These are phyloP conservation scores for Penicillium sp. DNA, from an alignment of 2,329 filamentous ascomycete species.

Conservation along the genomic window DNA sequence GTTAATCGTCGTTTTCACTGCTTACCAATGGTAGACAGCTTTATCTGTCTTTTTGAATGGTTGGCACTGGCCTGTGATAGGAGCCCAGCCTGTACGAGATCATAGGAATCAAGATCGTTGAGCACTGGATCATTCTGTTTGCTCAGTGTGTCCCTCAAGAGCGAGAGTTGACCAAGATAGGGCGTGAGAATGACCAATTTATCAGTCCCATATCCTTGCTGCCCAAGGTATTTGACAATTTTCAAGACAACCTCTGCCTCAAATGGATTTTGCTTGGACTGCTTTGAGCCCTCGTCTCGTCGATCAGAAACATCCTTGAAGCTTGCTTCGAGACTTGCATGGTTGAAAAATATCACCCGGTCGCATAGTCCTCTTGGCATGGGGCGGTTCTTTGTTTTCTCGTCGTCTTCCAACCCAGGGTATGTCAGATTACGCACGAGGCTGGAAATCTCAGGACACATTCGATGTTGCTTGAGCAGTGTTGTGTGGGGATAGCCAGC, in stretches of 20 bases:
- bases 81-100: slow-evolving; percentile 64
- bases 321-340: slow-evolving; percentile 56
- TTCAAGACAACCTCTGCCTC: slow-evolving; percentile 68
- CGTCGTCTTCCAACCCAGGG: slow-evolving; percentile 59
- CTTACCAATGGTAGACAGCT: slow-evolving; percentile 70
- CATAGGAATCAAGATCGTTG: slow-evolving; percentile 67
- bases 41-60: slow-evolving; percentile 54
- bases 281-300: slow-evolving; percentile 51
- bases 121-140: slow-evolving; percentile 64
- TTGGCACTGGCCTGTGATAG: slow-evolving; percentile 56
- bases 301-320: slow-evolving; percentile 49
- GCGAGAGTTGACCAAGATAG: slow-evolving; percentile 67
- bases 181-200: slow-evolving; percentile 70
- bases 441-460: slow-evolving; percentile 66
- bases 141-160: slow-evolving; percentile 56
- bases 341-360: slow-evolving; percentile 68
- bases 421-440: slow-evolving; percentile 63
- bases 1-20: background rate
- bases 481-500: slow-evolving; percentile 57
- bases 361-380: slow-evolving; percentile 58
- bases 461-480: slow-evolving; percentile 65
- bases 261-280: slow-evolving; percentile 63
- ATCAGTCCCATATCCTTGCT: slow-evolving; percentile 69
- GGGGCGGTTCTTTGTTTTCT: slow-evolving; percentile 50
- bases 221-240: slow-evolving; percentile 66